Percentiles rank a stretch among this genome's conserved stretches.
phyloP scores from a whole-genome alignment of 176 grass and related monocot species.

The Carex parvula region DNA sequence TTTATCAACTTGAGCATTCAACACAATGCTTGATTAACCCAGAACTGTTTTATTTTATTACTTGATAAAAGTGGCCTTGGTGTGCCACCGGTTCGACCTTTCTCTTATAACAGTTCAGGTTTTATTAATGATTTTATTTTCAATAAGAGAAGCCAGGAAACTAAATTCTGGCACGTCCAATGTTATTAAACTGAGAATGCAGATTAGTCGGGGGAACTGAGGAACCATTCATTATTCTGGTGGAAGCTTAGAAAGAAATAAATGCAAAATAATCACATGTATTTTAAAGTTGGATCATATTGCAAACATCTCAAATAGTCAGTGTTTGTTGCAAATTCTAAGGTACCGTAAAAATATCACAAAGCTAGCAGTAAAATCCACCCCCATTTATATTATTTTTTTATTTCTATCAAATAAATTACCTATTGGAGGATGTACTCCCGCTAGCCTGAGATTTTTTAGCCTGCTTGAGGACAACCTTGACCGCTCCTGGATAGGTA shows the following conservation, averaged over 20 bases:
- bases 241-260: neutral
- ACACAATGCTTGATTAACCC: neutral
- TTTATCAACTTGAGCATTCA: neutral
- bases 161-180: neutral
- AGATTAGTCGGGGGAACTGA: neutral
- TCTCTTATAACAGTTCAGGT: no score
- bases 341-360: neutral
- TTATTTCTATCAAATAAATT: conserved; percentile 7
- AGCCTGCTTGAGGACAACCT: neutral
- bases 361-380: neutral
- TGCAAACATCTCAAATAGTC: neutral
- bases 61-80: neutral
- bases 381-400: neutral
- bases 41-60: neutral
- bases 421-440: neutral
- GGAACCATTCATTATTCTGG: neutral
- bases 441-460: conserved; percentile 6
- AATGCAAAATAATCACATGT: neutral
- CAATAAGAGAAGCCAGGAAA: neutral
- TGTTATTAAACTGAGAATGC: neutral
- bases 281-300: neutral
- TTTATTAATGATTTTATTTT: neutral
- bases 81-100: no score
- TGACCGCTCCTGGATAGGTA: conserved; percentile 8
- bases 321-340: neutral